Evolutionary conservation across 805 yeast species (phyloP).

Genomic region (Tetrapisispora phaffii): DNA sequence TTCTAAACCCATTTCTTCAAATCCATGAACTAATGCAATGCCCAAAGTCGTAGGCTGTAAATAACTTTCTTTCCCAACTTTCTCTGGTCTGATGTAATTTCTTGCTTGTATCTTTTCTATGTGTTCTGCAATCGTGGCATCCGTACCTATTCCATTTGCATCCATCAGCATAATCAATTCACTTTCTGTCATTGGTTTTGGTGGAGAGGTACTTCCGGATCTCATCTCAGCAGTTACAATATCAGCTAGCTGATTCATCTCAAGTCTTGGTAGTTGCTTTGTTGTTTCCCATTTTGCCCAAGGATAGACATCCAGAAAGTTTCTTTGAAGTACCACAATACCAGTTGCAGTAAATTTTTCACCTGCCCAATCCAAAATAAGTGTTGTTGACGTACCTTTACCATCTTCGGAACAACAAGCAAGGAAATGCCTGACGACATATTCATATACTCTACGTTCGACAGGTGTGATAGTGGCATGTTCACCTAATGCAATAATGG

Average conservation of each 20-base stretch:
- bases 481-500: constrained; percentile 36
- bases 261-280: constrained; percentile 54
- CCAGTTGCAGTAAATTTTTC: constrained; percentile 73
- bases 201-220: constrained; percentile 74
- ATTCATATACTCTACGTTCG: constrained; percentile 75
- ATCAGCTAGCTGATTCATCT: constrained; percentile 45
- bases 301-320: constrained; percentile 70
- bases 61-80: constrained; percentile 31
- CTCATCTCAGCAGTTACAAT: constrained; percentile 49
- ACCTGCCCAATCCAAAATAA: constrained; percentile 63
- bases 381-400: constrained; percentile 56
- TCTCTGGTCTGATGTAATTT: constrained; percentile 50
- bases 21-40: constrained; percentile 78
- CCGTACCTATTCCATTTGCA: constrained; percentile 95
- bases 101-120: constrained; percentile 68
- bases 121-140: constrained; percentile 98
- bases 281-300: constrained; percentile 72
- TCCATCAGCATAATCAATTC: constrained; percentile 92
- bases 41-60: constrained; percentile 79
- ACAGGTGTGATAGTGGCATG: constrained; percentile 18
- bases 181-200: constrained; percentile 77
- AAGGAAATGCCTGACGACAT: constrained; percentile 71
- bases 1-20: constrained; percentile 61
- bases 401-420: constrained; percentile 94
- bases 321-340: constrained; percentile 56